phyloP scores from a whole-genome alignment of 345 rosid genomes.

The Schrenkiella parvula region DNA sequence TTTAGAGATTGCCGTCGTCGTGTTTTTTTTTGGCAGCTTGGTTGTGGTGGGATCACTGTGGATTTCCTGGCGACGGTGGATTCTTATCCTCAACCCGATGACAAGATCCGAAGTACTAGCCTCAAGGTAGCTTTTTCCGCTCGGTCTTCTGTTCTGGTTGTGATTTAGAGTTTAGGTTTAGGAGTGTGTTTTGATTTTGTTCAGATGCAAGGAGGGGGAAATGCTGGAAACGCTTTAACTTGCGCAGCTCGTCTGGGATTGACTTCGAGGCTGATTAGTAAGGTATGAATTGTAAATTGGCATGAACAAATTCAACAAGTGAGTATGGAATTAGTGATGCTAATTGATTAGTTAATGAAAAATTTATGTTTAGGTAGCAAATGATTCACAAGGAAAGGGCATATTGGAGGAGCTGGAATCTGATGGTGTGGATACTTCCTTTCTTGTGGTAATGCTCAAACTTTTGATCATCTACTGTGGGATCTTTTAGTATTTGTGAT shows the following conservation, averaged over 20 bases:
- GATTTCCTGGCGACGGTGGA: conserved; percentile 79
- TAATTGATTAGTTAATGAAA: background rate
- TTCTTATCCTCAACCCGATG: conserved; percentile 76
- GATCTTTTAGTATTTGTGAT: background rate
- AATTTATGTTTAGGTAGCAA: conserved; percentile 38
- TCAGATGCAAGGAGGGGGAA: conserved; percentile 76
- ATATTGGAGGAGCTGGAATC: conserved; percentile 51
- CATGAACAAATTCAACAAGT: background rate
- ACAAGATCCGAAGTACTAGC: conserved; percentile 83
- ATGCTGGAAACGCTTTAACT: conserved; percentile 63
- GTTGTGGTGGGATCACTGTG: conserved; percentile 52
- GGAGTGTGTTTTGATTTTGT: background rate
- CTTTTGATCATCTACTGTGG: background rate
- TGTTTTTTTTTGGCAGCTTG: conserved; percentile 50
- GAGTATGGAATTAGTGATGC: background rate
- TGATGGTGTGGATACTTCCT: conserved; percentile 64
- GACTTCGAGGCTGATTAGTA: conserved; percentile 56
- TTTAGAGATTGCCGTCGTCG: background rate
- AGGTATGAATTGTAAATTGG: conserved; percentile 25
- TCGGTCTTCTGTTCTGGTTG: background rate
- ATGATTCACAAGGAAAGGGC: conserved; percentile 53
- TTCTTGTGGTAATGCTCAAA: conserved; percentile 43
- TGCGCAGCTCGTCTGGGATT: conserved; percentile 64
- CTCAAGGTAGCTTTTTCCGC: conserved; percentile 39
- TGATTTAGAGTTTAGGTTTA: background rate